Conservation (phyloP, 23 red algal genomes). For the Gracilaria domingensis region DNA sequence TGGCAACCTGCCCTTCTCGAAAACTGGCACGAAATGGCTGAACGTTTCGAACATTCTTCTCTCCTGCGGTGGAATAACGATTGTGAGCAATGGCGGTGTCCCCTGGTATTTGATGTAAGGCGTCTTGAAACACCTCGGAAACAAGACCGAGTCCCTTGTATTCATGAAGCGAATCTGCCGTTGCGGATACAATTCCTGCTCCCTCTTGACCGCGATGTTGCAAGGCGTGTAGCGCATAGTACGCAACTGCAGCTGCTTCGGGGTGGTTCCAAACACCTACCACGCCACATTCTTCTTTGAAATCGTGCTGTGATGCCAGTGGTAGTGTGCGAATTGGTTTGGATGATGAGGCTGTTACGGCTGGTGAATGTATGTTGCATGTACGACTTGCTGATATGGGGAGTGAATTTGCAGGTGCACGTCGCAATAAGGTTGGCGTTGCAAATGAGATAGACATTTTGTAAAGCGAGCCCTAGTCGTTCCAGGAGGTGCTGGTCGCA, state of each 20-base stretch:
- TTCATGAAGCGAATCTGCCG: constrained; percentile 62
- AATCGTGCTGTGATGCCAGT: neutral
- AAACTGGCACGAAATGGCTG: constrained; percentile 91
- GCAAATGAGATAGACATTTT: neutral
- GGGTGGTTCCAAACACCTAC: constrained; percentile 80
- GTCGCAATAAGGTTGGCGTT: neutral
- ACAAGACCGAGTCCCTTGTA: constrained; percentile 96
- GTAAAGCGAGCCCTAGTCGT: neutral
- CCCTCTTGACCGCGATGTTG: constrained; percentile 99
- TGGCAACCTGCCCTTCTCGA: constrained; percentile 87
- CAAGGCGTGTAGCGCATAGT: constrained; percentile 92
- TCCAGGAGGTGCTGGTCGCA: neutral
- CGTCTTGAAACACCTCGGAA: constrained; percentile 87
- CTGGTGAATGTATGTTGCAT: neutral
- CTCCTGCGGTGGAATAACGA: constrained; percentile 96
- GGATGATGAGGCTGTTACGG: constrained; percentile 3
- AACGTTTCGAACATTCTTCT: constrained; percentile 94
- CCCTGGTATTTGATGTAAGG: constrained; percentile 51
- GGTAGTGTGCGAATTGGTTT: neutral
- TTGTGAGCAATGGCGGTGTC: constrained; percentile 88
- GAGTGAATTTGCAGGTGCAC: neutral
- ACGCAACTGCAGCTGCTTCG: constrained; percentile 70
- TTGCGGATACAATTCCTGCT: constrained; percentile 87
- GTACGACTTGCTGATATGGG: neutral
- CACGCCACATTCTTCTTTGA: constrained; percentile 97